Percentiles rank a stretch among this genome's conserved stretches.
These are phyloP conservation scores for Coccinonectria pachysandricola DNA, from an alignment of 2,329 filamentous ascomycete genomes.

Conservation along the genomic window DNA sequence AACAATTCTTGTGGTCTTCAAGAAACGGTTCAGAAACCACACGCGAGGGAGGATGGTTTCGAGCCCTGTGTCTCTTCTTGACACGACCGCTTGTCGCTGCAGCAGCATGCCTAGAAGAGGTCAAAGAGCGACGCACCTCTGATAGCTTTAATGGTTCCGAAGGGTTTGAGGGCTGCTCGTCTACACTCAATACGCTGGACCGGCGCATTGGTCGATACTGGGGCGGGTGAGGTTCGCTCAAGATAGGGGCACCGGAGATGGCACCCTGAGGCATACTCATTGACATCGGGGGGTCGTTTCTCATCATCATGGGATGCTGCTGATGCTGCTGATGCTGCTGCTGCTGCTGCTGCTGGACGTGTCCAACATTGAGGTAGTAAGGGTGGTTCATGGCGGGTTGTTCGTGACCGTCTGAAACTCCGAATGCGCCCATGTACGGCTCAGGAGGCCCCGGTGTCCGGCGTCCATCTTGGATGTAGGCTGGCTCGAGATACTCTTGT, in stretches of 20 bases:
- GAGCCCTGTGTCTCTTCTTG: conserved; percentile 18
- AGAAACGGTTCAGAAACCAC: too few species aligned
- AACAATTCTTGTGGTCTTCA: conserved; percentile 26
- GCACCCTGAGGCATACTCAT: too few species aligned
- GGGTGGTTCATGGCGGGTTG: conserved; percentile 15
- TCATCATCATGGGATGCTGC: conserved; percentile 18
- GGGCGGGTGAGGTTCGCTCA: conserved; percentile 14
- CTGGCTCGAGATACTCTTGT: conserved; percentile 23
- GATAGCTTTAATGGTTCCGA: too few species aligned
- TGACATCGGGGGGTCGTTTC: conserved; percentile 11
- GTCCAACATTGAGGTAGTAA: conserved; percentile 20
- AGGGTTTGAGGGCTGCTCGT: too few species aligned
- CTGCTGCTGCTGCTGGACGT: not conserved
- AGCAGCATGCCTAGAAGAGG: conserved; percentile 12
- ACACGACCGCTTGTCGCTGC: conserved; percentile 14
- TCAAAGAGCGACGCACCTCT: too few species aligned
- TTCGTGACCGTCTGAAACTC: conserved; percentile 24
- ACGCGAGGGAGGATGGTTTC: conserved; percentile 7
- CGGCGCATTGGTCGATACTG: conserved; percentile 16
- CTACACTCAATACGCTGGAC: too few species aligned
- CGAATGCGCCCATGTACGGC: conserved; percentile 27
- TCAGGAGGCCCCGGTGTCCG: conserved; percentile 27
- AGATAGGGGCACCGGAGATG: conserved; percentile 17
- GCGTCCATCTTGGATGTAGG: conserved; percentile 29
- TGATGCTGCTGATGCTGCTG: conserved; percentile 12